Percentiles rank a stretch among this genome's conserved stretches.
These are phyloP conservation scores for Calonectria naviculata DNA, from an alignment of 2,329 filamentous ascomycete genomes.

Conservation along the genomic window DNA sequence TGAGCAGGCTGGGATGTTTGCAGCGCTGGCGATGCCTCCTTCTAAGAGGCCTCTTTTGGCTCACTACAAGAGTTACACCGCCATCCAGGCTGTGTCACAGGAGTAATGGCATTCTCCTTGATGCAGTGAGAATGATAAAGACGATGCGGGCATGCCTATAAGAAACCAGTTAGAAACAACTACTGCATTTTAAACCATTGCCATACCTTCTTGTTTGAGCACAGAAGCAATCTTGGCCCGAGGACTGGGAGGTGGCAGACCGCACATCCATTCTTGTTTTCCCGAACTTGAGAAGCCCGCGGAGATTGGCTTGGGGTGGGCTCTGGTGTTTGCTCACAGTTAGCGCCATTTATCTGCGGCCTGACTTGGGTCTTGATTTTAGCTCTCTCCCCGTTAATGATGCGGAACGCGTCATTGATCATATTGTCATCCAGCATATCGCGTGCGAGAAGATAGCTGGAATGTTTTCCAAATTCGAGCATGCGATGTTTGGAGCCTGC, in stretches of 20 bases:
- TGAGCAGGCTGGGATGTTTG: constrained; percentile 10
- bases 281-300: constrained; percentile 50
- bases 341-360: constrained; percentile 22
- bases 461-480: constrained; percentile 66
- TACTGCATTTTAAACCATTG: constrained; percentile 16
- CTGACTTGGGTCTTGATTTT: constrained; percentile 30
- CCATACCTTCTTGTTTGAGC: constrained; percentile 55
- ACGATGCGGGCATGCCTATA: constrained; percentile 55
- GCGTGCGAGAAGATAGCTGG: constrained; percentile 61
- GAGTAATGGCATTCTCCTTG: constrained; percentile 45
- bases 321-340: constrained; percentile 25
- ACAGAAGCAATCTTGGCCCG: constrained; percentile 60
- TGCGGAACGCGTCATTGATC: constrained; percentile 53
- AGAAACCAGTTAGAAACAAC: constrained; percentile 24
- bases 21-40: constrained; percentile 30
- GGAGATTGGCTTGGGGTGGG: constrained; percentile 41
- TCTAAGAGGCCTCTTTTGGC: constrained; percentile 39
- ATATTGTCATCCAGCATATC: constrained; percentile 58
- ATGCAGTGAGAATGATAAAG: constrained; percentile 64
- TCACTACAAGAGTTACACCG: constrained; percentile 56
- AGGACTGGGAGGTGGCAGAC: constrained; percentile 61
- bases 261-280: constrained; percentile 57
- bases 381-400: constrained; percentile 56
- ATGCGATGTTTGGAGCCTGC: constrained; percentile 58
- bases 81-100: constrained; percentile 53